A percentile compares a stretch with the other conserved stretches of the same genome.
Conservation (phyloP, 1,284 basidiomycete species). For the Microbotryomycetes sp. region DNA sequence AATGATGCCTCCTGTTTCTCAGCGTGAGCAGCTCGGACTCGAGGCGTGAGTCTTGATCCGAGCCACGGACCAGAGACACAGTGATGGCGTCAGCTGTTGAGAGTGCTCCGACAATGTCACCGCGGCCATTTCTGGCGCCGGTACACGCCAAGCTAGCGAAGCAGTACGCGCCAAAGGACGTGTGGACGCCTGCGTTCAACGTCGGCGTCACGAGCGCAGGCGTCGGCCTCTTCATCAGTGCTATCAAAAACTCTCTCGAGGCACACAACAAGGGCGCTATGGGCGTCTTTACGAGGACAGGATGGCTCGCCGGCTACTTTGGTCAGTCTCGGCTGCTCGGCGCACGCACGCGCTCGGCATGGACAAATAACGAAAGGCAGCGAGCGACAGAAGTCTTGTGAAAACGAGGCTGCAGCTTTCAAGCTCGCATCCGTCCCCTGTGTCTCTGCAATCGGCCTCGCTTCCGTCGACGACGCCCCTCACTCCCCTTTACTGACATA, state of each 20-base stretch:
- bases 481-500: not conserved
- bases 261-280: conserved; percentile 74
- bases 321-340: conserved; percentile 49
- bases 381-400: too few relatives aligned
- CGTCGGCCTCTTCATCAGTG: conserved; percentile 26
- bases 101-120: not conserved
- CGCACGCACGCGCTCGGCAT: too few relatives aligned
- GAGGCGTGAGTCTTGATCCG: too few relatives aligned
- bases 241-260: conserved; percentile 30
- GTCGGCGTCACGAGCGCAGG: conserved; percentile 22
- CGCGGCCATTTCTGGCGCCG: conserved; percentile 29
- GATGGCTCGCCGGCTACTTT: conserved; percentile 73
- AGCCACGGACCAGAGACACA: not conserved
- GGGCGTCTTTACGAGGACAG: conserved; percentile 71
- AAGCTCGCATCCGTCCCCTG: not conserved
- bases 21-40: too few relatives aligned
- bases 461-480: not conserved
- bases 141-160: conserved; percentile 1
- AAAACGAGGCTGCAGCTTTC: too few relatives aligned
- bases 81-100: not conserved
- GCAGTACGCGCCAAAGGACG: conserved; percentile 16
- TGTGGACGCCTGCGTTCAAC: conserved; percentile 24
- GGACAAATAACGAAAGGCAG: too few relatives aligned
- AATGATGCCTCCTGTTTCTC: too few relatives aligned
- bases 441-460: not conserved